phyloP scores from a whole-genome alignment of 805 yeast species.

The Saccharomycopsis selenospora region DNA sequence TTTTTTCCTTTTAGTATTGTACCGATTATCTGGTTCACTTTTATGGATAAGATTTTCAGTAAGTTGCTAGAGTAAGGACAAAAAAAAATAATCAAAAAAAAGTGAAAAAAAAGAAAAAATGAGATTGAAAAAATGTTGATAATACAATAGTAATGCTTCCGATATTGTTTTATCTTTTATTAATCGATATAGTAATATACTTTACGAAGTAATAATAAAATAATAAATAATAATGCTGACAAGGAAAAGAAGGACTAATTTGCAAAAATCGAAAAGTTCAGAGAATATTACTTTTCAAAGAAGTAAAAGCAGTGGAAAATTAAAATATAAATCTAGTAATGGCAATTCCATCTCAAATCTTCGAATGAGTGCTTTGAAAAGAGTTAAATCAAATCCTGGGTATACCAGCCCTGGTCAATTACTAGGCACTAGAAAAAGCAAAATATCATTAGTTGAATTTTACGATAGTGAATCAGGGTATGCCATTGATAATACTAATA shows the following conservation, averaged over 20 bases:
- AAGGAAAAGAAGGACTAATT: not conserved
- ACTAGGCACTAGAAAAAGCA: not conserved
- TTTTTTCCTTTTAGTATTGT: too few species aligned
- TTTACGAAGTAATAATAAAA: too few species aligned
- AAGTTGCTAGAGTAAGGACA: too few species aligned
- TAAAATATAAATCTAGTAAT: not conserved
- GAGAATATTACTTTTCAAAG: not conserved
- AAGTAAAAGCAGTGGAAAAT: not conserved
- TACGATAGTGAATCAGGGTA: not conserved
- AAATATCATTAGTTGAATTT: not conserved
- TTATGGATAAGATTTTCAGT: too few species aligned
- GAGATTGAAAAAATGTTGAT: too few species aligned
- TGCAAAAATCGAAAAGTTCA: conserved; percentile 1
- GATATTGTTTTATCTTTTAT: too few species aligned
- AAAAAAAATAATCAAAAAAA: too few species aligned
- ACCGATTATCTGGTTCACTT: too few species aligned
- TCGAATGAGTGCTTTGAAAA: not conserved
- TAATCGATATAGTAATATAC: too few species aligned
- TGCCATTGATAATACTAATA: not conserved
- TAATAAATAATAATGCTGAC: too few species aligned
- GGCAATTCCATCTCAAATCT: not conserved
- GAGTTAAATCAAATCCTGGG: not conserved
- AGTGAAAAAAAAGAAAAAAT: too few species aligned
- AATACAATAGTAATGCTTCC: too few species aligned
- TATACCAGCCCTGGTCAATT: conserved; percentile 1